phyloP scores from a whole-genome alignment of 495 filamentous ascomycete species.

The Annulohypoxylon moriforme region DNA sequence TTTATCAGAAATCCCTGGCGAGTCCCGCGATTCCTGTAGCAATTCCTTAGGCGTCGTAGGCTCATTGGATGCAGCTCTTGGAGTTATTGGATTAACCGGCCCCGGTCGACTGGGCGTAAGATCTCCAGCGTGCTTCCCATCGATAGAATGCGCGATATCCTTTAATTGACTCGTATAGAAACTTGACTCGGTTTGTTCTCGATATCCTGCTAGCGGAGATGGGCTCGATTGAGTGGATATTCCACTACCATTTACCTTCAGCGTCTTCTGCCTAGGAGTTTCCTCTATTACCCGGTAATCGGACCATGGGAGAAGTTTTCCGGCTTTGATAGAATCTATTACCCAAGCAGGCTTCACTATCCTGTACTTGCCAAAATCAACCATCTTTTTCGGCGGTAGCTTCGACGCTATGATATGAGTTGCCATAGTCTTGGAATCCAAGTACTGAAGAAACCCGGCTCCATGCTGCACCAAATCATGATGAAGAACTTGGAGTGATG shows the following conservation, averaged over 20 bases:
- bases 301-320: slow-evolving; percentile 85
- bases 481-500: slow-evolving; percentile 87
- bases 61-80: not conserved
- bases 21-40: slow-evolving; percentile 12
- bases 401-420: slow-evolving; percentile 95
- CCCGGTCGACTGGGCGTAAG: slow-evolving; percentile 23
- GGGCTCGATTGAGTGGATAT: slow-evolving; percentile 72
- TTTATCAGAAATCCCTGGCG: slow-evolving; percentile 7
- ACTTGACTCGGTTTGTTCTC: slow-evolving; percentile 77
- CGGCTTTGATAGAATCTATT: slow-evolving; percentile 84
- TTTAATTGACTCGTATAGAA: slow-evolving; percentile 82
- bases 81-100: not conserved
- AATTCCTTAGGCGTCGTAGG: not conserved
- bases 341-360: slow-evolving; percentile 98
- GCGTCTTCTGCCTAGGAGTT: slow-evolving; percentile 77
- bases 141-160: slow-evolving; percentile 44
- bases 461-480: slow-evolving; percentile 88
- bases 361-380: slow-evolving; percentile 85
- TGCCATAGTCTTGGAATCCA: slow-evolving; percentile 91
- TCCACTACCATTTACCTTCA: slow-evolving; percentile 73
- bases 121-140: slow-evolving; percentile 22
- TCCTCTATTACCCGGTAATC: slow-evolving; percentile 85
- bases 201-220: slow-evolving; percentile 66
- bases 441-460: slow-evolving; percentile 91
- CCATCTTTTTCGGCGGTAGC: slow-evolving; percentile 89